Evolutionary conservation across 345 rosid species (phyloP), one percentile per base, ranked within the genome.

Genomic region (Atalantia buxifolia): DNA sequence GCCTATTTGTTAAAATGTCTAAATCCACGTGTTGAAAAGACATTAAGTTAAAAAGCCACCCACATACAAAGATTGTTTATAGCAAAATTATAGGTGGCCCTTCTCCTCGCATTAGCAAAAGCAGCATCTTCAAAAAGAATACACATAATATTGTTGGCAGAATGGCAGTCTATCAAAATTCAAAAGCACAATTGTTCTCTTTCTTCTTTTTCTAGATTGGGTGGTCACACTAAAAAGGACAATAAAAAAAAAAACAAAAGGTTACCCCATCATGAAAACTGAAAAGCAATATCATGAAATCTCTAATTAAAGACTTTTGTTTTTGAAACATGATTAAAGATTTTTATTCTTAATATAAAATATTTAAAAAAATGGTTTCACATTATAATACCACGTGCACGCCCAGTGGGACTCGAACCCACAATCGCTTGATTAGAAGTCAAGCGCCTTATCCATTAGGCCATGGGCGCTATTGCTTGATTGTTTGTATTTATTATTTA

Each of bases 371-470:
- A 10, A 9, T 9, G 2, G 4, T 40, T 40, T 9, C 13, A 12
- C 50, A 42, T 10, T 10, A 42, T 12, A 42, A 42, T 3, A 42
- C 4, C 16, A 12, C 0, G 1, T 0, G 6, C 83, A 76, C 79
- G 79, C 83, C 79, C 83, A 76, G 83, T 80, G 83, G 83, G 80
- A 80, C 83, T 80, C 83, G 83, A 80, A 80, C 83, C 79, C 83
- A 80, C 79, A 80, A 76, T 80, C 82, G 75, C 79, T 62, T 75
- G 82, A 75, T 80, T 75, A 75, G 82, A 75, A 80, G 82, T 75
- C 82, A 69, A 48, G 62, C 82, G 82, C 82, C 82, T 80, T 80
- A 80, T 80, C 82, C 82, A 69, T 80, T 81, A 81, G 83, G 83
- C 83, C 83, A 81, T 65, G 73, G 82, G 82, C 82, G 82, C 82